These are phyloP conservation scores for Solanum chiquidenum DNA, from an alignment of 257 asterid species.

Conservation along the genomic window DNA sequence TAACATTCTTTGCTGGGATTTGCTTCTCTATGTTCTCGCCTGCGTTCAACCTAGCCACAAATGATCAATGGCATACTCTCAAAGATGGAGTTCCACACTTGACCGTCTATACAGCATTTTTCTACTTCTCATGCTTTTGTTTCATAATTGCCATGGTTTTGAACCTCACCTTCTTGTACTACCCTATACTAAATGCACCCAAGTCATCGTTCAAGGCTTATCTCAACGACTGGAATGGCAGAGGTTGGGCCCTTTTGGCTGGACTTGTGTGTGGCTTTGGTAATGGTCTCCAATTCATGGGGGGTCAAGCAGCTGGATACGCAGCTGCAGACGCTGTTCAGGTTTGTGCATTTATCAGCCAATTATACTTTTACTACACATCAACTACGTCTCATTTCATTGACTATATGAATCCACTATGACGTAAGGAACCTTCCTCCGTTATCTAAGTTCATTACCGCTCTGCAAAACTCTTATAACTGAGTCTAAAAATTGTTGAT, in stretches of 20 bases:
- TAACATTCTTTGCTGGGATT: constrained; percentile 82
- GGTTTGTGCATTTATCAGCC: constrained; percentile 25
- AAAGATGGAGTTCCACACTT: constrained; percentile 59
- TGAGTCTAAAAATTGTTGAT: background rate
- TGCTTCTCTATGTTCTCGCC: constrained; percentile 89
- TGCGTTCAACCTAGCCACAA: constrained; percentile 85
- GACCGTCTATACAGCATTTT: constrained; percentile 78
- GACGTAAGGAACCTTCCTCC: background rate
- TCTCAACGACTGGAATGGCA: constrained; percentile 68
- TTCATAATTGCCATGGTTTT: constrained; percentile 58
- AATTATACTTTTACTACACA: background rate
- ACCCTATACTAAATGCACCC: constrained; percentile 59
- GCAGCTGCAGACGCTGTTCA: constrained; percentile 99
- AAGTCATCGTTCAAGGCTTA: constrained; percentile 67
- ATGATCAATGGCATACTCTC: constrained; percentile 79
- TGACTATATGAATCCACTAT: background rate
- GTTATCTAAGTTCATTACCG: background rate
- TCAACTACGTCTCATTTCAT: background rate
- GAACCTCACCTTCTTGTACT: constrained; percentile 59
- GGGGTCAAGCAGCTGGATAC: constrained; percentile 98
- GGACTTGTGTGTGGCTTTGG: constrained; percentile 93
- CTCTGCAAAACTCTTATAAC: background rate
- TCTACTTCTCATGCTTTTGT: constrained; percentile 81
- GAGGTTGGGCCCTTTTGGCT: constrained; percentile 89
- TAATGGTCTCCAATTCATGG: constrained; percentile 96